Evolutionary conservation across 768 basidiomycete genomes (phyloP), one percentile per base, ranked within the genome.

Genomic region (Boletellus ananas): DNA sequence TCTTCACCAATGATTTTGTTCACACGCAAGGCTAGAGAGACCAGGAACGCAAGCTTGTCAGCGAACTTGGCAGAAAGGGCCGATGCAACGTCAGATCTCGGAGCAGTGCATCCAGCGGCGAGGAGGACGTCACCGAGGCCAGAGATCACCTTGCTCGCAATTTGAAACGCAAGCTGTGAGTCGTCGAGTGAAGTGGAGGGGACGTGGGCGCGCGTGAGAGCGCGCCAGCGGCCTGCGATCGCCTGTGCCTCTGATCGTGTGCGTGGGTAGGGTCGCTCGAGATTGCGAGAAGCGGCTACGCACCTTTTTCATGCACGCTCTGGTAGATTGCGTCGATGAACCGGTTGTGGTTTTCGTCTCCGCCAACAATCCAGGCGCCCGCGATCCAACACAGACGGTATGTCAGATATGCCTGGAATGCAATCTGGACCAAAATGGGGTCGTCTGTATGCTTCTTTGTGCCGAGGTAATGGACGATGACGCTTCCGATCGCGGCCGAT

Each of bases 11-110:
- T 47, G 25, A 68, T 63, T 55, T 66, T 66, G 48, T 81, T 81
- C 49, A 84, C 64, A 8, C 70, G 70, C 49, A 77, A 67, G 2
- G 81, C 78, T 6, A 72, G 60, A 18, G 72, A 69, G 33, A 77
- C 72, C 33, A 83, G 67, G 12, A 68, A 59, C 14, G 60, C 57
- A 21, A 83, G 66, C 13, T 72, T 72, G 0, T 71, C 72, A 1
- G 67, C 65, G 55, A 83, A 83, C 23, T 70, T 71, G 5, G 66
- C 58, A 8, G 67, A 63, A 43, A 82, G 64, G 7, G 69, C 66
- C 4, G 73, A 69, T 17, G 70, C 68, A 5, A 79, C 60, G 13
- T 66, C 61, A 1, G 52, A 17, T 47, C 52, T 58, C n/a, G 52
- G 44, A 0, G 58, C 47, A 2, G 44, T 44, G 36, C 67, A 67